Conservation (phyloP, 768 basidiomycete genomes). For the Lentinus tigrinus region DNA sequence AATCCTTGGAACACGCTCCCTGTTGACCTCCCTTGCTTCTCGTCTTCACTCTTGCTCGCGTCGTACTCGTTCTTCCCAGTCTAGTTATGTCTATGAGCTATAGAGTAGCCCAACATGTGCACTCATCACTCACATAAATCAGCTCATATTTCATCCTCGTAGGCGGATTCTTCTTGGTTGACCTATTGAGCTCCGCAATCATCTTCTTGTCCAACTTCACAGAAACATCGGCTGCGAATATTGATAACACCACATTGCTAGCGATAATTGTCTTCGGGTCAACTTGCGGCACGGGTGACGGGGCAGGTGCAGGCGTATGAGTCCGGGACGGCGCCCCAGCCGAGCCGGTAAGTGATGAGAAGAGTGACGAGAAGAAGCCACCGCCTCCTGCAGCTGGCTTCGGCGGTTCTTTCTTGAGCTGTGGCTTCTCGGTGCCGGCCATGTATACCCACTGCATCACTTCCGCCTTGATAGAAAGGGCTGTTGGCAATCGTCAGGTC, state of each 20-base stretch:
- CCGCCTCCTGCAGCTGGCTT: slow-evolving; percentile 18
- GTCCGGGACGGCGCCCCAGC: slow-evolving; percentile 29
- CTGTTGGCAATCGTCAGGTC: neutral
- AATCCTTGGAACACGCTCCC: slow-evolving; percentile 87
- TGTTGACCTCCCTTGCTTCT: slow-evolving; percentile 52
- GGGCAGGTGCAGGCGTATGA: slow-evolving; percentile 33
- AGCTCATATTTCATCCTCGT: slow-evolving; percentile 71
- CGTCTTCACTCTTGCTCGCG: slow-evolving; percentile 66
- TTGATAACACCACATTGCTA: slow-evolving; percentile 57
- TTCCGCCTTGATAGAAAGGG: slow-evolving; percentile 72
- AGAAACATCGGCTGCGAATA: slow-evolving; percentile 66
- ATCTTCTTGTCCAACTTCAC: slow-evolving; percentile 67
- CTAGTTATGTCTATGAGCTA: slow-evolving; percentile 34
- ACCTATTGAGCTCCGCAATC: slow-evolving; percentile 73
- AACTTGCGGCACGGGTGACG: slow-evolving; percentile 32
- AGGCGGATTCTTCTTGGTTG: slow-evolving; percentile 95
- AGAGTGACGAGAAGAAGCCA: slow-evolving; percentile 41
- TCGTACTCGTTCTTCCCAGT: slow-evolving; percentile 84
- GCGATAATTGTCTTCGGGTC: slow-evolving; percentile 35
- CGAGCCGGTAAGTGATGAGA: slow-evolving; percentile 31
- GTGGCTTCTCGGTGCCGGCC: slow-evolving; percentile 59
- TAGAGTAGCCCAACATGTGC: neutral
- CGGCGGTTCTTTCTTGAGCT: slow-evolving; percentile 33
- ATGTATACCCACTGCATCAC: slow-evolving; percentile 80
- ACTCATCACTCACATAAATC: slow-evolving; percentile 66